These are phyloP conservation scores for Leccinum subfulvum DNA, from an alignment of 1,284 basidiomycete genomes.

Conservation along the genomic window DNA sequence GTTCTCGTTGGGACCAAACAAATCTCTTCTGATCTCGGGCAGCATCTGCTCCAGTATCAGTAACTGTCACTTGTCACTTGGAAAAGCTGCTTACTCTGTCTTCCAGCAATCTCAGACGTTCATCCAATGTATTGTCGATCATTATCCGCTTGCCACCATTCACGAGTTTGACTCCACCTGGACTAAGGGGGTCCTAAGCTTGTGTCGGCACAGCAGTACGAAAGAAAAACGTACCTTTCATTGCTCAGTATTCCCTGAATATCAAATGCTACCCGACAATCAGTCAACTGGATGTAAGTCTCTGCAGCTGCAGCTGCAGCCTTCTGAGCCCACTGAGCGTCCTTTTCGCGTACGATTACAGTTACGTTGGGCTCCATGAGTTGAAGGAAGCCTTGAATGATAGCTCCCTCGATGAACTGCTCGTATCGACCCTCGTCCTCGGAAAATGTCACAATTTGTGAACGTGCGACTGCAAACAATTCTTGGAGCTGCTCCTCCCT, in stretches of 20 bases:
- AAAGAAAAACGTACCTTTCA: conserved; percentile 55
- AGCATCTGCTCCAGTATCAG: conserved; percentile 66
- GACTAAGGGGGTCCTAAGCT: conserved; percentile 35
- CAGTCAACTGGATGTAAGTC: conserved; percentile 75
- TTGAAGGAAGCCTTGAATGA: conserved; percentile 50
- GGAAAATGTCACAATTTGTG: conserved; percentile 62
- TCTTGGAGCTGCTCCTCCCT: conserved; percentile 92
- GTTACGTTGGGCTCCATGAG: conserved; percentile 70
- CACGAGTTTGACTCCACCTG: conserved; percentile 81
- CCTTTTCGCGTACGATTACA: conserved; percentile 63
- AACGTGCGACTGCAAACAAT: conserved; percentile 82
- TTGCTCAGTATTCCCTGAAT: conserved; percentile 71
- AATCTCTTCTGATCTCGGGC: conserved; percentile 82
- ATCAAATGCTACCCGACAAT: conserved; percentile 59
- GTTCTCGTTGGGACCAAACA: conserved; percentile 86
- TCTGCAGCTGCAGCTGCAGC: conserved; percentile 64
- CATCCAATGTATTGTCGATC: conserved; percentile 90
- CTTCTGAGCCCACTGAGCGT: conserved; percentile 52
- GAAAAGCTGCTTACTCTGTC: conserved; percentile 62
- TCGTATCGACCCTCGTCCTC: conserved; percentile 72
- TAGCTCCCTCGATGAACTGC: conserved; percentile 74
- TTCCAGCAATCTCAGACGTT: conserved; percentile 82
- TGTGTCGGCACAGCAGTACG: conserved; percentile 1
- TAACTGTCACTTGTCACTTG: background rate
- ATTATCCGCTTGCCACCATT: conserved; percentile 77